A percentile compares a stretch with the other conserved stretches of the same genome.
These are phyloP conservation scores for Fusarium liriodendri DNA, from an alignment of 2,329 filamentous ascomycete species.

Conservation along the genomic window DNA sequence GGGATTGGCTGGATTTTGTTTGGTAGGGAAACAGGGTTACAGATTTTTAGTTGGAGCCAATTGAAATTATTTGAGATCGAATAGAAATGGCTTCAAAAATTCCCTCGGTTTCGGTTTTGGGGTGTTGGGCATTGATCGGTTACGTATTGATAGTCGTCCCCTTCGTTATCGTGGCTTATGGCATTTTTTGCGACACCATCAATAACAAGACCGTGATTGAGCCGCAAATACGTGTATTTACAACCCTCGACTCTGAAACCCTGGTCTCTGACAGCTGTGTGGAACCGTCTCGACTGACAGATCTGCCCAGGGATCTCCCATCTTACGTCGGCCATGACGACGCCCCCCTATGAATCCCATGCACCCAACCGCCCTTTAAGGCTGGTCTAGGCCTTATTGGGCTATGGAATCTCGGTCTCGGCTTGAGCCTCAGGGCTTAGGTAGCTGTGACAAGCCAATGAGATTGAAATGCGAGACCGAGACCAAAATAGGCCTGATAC, in stretches of 20 bases:
- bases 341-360: background rate
- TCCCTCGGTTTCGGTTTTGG: background rate
- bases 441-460: too few relatives aligned
- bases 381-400: background rate
- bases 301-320: background rate
- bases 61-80: background rate
- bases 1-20: background rate
- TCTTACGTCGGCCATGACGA: constrained; percentile 1
- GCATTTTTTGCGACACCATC: background rate
- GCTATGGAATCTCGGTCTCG: background rate
- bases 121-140: background rate
- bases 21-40: background rate
- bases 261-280: background rate
- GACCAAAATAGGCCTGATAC: background rate
- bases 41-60: background rate
- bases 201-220: background rate
- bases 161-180: background rate
- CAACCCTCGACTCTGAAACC: background rate
- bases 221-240: background rate
- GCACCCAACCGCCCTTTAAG: background rate
- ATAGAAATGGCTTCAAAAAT: background rate
- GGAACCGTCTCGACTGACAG: background rate
- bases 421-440: background rate
- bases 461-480: background rate
- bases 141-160: background rate